These are phyloP conservation scores for Rosellinia necatrix DNA, from an alignment of 2,329 filamentous ascomycete species.

Conservation along the genomic window DNA sequence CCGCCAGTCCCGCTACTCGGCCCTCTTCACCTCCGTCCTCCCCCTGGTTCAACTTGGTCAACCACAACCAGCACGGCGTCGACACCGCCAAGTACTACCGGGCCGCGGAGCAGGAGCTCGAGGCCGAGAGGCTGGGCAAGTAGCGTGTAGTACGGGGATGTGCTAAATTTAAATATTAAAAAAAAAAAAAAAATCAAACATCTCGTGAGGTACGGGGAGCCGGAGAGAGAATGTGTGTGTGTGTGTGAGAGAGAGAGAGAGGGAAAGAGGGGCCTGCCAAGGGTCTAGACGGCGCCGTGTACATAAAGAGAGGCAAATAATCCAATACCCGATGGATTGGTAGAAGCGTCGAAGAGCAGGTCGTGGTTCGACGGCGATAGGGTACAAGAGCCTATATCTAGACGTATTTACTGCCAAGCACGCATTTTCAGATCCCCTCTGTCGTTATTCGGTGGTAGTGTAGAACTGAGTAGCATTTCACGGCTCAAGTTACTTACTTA, in stretches of 20 bases:
- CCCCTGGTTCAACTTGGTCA: slow-evolving; percentile 99
- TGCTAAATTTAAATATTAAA: background rate
- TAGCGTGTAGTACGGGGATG: background rate
- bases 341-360: background rate
- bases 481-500: too few relatives aligned
- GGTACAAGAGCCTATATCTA: slow-evolving; percentile 1
- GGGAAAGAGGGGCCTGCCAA: background rate
- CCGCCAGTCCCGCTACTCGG: slow-evolving; percentile 89
- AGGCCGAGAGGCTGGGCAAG: slow-evolving; percentile 65
- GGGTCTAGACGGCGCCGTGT: slow-evolving; percentile 16
- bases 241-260: too few relatives aligned
- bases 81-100: slow-evolving; percentile 99
- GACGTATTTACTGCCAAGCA: background rate
- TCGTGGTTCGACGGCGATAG: background rate
- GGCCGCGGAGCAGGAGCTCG: slow-evolving; percentile 91
- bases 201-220: too few relatives aligned
- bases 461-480: too few relatives aligned
- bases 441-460: background rate
- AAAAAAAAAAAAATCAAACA: background rate
- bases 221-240: too few relatives aligned
- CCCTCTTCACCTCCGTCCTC: slow-evolving; percentile 79
- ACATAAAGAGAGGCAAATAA: slow-evolving; percentile 19
- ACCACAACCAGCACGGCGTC: slow-evolving; percentile 93
- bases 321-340: background rate
- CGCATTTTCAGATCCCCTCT: slow-evolving; percentile 15